phyloP scores from a whole-genome alignment of 2,329 filamentous ascomycete species.

The Sodiomyces alkalinus region DNA sequence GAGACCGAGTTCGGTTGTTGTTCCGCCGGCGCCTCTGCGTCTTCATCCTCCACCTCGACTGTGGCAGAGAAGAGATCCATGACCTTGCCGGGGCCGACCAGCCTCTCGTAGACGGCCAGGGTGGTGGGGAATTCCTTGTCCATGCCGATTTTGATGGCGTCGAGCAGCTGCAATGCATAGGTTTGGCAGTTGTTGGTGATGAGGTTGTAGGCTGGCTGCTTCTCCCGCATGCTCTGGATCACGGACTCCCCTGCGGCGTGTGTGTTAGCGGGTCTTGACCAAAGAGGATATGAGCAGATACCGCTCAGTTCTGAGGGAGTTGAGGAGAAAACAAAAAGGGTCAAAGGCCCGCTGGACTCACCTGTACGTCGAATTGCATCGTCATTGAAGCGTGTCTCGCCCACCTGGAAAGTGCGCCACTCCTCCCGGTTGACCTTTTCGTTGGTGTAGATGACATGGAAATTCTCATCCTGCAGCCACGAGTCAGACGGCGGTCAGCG shows the following conservation, averaged over 20 bases:
- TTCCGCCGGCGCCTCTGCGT: slow-evolving; percentile 7
- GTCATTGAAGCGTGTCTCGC: slow-evolving; percentile 38
- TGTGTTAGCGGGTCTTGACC: too few relatives aligned
- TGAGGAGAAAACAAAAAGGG: too few relatives aligned
- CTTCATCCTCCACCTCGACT: slow-evolving; percentile 15
- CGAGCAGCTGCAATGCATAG: slow-evolving; percentile 35
- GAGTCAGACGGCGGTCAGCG: neutral
- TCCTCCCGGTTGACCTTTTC: slow-evolving; percentile 26
- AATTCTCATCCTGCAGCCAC: slow-evolving; percentile 30
- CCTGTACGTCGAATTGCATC: slow-evolving; percentile 33
- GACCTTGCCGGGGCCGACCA: slow-evolving; percentile 33
- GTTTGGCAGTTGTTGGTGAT: slow-evolving; percentile 48
- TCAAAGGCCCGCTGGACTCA: slow-evolving; percentile 11
- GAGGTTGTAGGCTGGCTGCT: slow-evolving; percentile 36
- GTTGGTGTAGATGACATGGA: slow-evolving; percentile 43
- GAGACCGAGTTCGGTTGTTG: slow-evolving; percentile 23
- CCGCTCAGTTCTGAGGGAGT: too few relatives aligned
- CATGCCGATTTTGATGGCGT: slow-evolving; percentile 35
- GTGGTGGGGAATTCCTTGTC: slow-evolving; percentile 37
- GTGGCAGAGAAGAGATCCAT: slow-evolving; percentile 39
- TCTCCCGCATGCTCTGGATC: slow-evolving; percentile 33
- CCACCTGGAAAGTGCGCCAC: slow-evolving; percentile 35
- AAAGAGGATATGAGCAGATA: too few relatives aligned
- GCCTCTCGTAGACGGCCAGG: slow-evolving; percentile 34
- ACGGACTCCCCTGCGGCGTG: slow-evolving; percentile 28